phyloP scores from a whole-genome alignment of 2,329 filamentous ascomycete genomes.

The Cyanodermella asteris region DNA sequence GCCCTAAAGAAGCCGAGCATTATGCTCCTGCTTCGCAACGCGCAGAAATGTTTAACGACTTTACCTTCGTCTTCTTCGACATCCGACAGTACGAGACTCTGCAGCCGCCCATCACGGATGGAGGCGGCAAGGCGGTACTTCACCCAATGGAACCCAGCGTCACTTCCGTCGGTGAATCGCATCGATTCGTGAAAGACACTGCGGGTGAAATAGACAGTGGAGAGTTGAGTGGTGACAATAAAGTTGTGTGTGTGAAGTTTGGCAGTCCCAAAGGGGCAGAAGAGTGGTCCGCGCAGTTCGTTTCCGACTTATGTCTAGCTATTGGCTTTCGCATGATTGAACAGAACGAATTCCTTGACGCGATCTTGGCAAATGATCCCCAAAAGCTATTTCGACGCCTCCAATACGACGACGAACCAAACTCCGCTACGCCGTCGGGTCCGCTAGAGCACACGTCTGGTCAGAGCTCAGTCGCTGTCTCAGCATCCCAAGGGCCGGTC shows the following conservation, averaged over 20 bases:
- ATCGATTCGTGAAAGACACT: slow-evolving; percentile 51
- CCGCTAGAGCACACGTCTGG: slow-evolving; percentile 1
- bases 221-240: slow-evolving; percentile 41
- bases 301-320: slow-evolving; percentile 44
- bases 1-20: slow-evolving; percentile 41
- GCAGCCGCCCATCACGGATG: slow-evolving; percentile 51
- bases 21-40: slow-evolving; percentile 50
- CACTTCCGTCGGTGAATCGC: slow-evolving; percentile 53
- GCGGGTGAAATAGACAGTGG: slow-evolving; percentile 53
- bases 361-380: slow-evolving; percentile 63
- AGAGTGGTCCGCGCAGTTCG: slow-evolving; percentile 49
- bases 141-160: slow-evolving; percentile 37
- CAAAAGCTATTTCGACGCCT: slow-evolving; percentile 47
- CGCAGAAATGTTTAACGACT: slow-evolving; percentile 57
- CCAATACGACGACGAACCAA: slow-evolving; percentile 29
- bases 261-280: slow-evolving; percentile 32
- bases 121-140: slow-evolving; percentile 60
- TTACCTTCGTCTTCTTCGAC: slow-evolving; percentile 75
- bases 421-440: too few relatives aligned
- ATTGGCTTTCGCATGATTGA: slow-evolving; percentile 67
- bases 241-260: slow-evolving; percentile 60
- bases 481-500: slow-evolving; percentile 1
- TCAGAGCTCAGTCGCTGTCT: slow-evolving; percentile 1
- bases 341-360: slow-evolving; percentile 80
- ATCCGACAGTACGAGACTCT: slow-evolving; percentile 54